phyloP scores from a whole-genome alignment of 352 stramenopile species.

The Lagenidium giganteum region DNA sequence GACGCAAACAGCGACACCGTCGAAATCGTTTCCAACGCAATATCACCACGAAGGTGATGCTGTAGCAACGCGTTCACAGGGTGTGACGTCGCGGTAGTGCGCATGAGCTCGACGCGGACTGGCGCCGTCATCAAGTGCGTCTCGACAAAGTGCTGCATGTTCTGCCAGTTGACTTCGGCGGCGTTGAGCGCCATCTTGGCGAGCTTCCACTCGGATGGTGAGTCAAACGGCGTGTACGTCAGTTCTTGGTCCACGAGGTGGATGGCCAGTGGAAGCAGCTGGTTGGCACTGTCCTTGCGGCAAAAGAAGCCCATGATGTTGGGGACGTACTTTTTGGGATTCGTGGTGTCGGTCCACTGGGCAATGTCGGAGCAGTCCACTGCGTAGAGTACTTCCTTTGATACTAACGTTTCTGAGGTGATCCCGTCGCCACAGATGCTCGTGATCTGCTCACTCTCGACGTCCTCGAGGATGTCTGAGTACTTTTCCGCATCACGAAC shows the following conservation, averaged over 20 bases:
- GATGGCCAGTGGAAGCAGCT: slow-evolving; percentile 27
- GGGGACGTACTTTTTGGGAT: slow-evolving; percentile 25
- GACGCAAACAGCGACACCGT: slow-evolving; percentile 21
- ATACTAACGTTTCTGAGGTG: too few relatives aligned
- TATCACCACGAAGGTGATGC: too few relatives aligned
- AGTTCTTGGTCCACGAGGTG: slow-evolving; percentile 15
- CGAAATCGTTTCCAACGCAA: too few relatives aligned
- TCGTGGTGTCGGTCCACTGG: slow-evolving; percentile 12
- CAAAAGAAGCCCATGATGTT: slow-evolving; percentile 30
- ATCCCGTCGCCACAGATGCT: slow-evolving; percentile 21
- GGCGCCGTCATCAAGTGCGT: too few relatives aligned
- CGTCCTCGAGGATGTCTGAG: background rate
- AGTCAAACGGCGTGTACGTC: slow-evolving; percentile 25
- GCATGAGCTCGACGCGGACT: too few relatives aligned
- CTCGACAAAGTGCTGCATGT: slow-evolving; percentile 26
- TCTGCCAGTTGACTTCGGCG: slow-evolving; percentile 27
- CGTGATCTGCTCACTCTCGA: slow-evolving; percentile 23
- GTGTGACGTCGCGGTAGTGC: too few relatives aligned
- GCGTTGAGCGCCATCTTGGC: slow-evolving; percentile 36
- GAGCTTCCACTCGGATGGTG: slow-evolving; percentile 22
- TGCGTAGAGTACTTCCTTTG: too few relatives aligned
- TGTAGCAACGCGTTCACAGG: too few relatives aligned
- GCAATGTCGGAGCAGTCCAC: slow-evolving; percentile 20
- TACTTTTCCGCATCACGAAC: too few relatives aligned
- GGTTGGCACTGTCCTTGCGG: slow-evolving; percentile 11